These are phyloP conservation scores for Peltaster fructicola DNA, from an alignment of 2,329 filamentous ascomycete species.

Conservation along the genomic window DNA sequence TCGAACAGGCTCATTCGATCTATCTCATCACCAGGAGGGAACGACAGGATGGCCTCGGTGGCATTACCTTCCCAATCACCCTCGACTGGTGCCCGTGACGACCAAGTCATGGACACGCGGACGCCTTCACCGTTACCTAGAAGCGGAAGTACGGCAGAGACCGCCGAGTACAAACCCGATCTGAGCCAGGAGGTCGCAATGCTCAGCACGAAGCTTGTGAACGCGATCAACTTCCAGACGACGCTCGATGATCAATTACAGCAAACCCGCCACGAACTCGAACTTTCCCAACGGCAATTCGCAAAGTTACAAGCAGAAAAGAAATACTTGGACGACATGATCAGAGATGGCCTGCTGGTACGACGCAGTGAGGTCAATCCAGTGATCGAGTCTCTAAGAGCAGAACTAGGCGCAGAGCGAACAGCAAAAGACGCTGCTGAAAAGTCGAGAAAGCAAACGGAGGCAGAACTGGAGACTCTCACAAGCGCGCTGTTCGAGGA, in stretches of 20 bases:
- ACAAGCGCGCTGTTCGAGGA: conserved; percentile 94
- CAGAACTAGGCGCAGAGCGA: conserved; percentile 25
- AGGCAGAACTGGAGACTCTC: conserved; percentile 77
- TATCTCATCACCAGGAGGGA: too few species aligned
- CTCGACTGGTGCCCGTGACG: conserved; percentile 8
- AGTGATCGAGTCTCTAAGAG: conserved; percentile 23
- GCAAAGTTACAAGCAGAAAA: conserved; percentile 50
- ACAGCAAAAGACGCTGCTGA: conserved; percentile 25
- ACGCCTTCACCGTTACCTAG: conserved; percentile 19
- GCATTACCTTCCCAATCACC: too few species aligned
- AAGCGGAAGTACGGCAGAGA: conserved; percentile 16
- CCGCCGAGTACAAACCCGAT: conserved; percentile 35
- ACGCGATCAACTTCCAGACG: conserved; percentile 93
- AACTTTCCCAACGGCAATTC: conserved; percentile 50
- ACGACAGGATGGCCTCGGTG: too few species aligned
- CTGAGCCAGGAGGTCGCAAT: conserved; percentile 64
- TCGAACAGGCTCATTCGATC: too few species aligned
- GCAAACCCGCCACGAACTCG: conserved; percentile 66
- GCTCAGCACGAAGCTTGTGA: conserved; percentile 87
- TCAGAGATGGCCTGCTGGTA: conserved; percentile 59
- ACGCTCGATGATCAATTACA: conserved; percentile 76
- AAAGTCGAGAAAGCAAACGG: conserved; percentile 67
- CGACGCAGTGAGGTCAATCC: conserved; percentile 54
- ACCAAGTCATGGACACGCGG: conserved; percentile 24
- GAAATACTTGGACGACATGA: conserved; percentile 49